Base-by-base conservation (phyloP, 805 yeast species). In the Nakazawaea ishiwadae region DNA sequence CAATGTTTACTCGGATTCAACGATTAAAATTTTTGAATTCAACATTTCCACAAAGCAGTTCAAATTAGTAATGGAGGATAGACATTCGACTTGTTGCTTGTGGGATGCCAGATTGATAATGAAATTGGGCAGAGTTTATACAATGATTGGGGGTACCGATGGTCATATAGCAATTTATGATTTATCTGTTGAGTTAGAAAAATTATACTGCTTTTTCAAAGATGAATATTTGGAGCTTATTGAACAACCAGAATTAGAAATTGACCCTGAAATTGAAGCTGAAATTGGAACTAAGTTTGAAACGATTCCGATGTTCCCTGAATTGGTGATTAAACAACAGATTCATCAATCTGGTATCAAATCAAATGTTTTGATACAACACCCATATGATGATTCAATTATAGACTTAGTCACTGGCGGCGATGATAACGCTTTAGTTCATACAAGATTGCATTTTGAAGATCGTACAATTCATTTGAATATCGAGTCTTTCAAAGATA, bases 281-380 rank as follows among this genome's bases (percentile, higher is more conserved):
- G 39, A 35, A 20, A 37, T 36, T 14, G 41, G 39, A 11, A 44
- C 33, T 3, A 39, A 35, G 32, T 4, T 19, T 6, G 35, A 28
- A 19, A 18, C 17, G 3, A 31, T 23, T 8, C 45, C 39, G n/a
- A 29, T 40, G 19, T 53, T 60, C 23, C 65, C 57, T 7, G 49
- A 48, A 3, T 59, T 65, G 28, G 47, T 68, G 2, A 48, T 66
- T 30, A 65, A 68, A 37, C 71, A 76, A 40, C 74, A 64, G 40
- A 65, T 87, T 10, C 99, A 93, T 53, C 96, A 90, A 58, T 87
- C 91, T 29, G 88, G 96, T 30, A 73, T 91, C 36, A 85, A 88
- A 47, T 72, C 83, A 1, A 54, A 85, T n/a, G 69, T 61, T 59
- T 10, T 51, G 46, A 2, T 42, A 37, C 31, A 47, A 19, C 38